phyloP scores from a whole-genome alignment of 495 filamentous ascomycete genomes.

The Halenospora varia region DNA sequence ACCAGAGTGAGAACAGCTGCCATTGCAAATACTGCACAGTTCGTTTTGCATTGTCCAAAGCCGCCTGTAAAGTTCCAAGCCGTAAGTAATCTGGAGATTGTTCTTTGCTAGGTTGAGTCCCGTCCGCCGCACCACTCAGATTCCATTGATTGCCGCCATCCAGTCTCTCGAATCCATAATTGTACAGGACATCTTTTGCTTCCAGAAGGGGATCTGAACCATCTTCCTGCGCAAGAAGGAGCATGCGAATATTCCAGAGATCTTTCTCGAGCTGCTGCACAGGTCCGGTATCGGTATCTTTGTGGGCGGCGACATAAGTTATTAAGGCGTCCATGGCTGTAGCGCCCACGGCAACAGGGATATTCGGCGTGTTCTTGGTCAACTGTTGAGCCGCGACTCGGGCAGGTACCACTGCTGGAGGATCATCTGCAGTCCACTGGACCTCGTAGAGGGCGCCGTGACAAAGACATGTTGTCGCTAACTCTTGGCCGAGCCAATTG shows the following conservation, averaged over 20 bases:
- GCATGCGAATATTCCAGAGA: not conserved
- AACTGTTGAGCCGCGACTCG: constrained; percentile 25
- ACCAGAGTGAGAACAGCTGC: constrained; percentile 22
- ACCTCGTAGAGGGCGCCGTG: constrained; percentile 47
- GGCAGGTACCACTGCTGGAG: constrained; percentile 27
- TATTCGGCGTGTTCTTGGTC: constrained; percentile 9
- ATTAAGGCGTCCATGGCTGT: constrained; percentile 43
- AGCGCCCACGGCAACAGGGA: constrained; percentile 39
- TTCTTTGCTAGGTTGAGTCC: no score
- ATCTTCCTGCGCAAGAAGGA: constrained; percentile 11
- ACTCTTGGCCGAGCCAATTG: constrained; percentile 1
- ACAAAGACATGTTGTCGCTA: constrained; percentile 21
- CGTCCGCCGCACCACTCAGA: not conserved
- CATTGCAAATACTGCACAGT: constrained; percentile 12
- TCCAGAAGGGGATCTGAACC: constrained; percentile 1
- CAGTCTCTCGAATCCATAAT: not conserved
- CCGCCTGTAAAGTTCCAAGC: not conserved
- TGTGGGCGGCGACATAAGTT: constrained; percentile 29
- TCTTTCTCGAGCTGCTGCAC: not conserved
- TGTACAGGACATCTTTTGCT: constrained; percentile 4
- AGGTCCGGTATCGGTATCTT: not conserved
- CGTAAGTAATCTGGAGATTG: no score
- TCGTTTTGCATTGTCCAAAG: constrained; percentile 14
- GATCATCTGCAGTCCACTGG: constrained; percentile 27
- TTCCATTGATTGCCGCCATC: not conserved